These are phyloP conservation scores for Leccinum pallidistipes DNA, from an alignment of 1,284 basidiomycete genomes.

Conservation along the genomic window DNA sequence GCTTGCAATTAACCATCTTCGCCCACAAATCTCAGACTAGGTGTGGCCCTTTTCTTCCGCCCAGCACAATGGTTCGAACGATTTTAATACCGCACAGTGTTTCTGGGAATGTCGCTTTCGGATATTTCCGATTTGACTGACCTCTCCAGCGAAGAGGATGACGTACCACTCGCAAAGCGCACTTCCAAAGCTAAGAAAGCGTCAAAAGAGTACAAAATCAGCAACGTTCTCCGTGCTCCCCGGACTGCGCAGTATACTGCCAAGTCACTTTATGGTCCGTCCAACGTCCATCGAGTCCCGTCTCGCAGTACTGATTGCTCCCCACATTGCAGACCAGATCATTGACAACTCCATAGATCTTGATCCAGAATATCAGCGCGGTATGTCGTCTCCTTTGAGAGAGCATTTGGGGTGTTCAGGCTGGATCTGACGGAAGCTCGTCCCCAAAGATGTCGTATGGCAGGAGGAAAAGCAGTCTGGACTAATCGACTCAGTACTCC, in stretches of 20 bases:
- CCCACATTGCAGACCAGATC: constrained; percentile 43
- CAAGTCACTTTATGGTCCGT: constrained; percentile 45
- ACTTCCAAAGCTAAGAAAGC: constrained; percentile 22
- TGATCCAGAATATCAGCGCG: constrained; percentile 55
- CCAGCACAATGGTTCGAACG: neutral
- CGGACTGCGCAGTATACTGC: constrained; percentile 46
- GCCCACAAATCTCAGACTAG: neutral
- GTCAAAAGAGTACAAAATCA: constrained; percentile 37
- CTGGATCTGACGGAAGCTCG: constrained; percentile 3
- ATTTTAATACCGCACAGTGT: neutral
- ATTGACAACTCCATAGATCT: constrained; percentile 45
- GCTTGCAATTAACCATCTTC: neutral
- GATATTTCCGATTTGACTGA: constrained; percentile 47
- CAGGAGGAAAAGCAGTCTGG: constrained; percentile 45
- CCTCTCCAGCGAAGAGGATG: constrained; percentile 41
- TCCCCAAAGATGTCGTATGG: constrained; percentile 50
- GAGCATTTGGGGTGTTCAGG: neutral
- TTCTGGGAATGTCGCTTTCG: constrained; percentile 34
- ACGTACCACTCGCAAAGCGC: constrained; percentile 29
- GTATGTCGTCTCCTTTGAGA: constrained; percentile 26
- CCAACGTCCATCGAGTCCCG: too few relatives aligned
- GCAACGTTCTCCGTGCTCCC: constrained; percentile 40
- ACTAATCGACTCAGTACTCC: constrained; percentile 54
- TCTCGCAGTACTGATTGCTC: neutral
- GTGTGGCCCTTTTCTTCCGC: neutral